Conservation (phyloP, 331 rosid species). For the Quercus lobata region DNA sequence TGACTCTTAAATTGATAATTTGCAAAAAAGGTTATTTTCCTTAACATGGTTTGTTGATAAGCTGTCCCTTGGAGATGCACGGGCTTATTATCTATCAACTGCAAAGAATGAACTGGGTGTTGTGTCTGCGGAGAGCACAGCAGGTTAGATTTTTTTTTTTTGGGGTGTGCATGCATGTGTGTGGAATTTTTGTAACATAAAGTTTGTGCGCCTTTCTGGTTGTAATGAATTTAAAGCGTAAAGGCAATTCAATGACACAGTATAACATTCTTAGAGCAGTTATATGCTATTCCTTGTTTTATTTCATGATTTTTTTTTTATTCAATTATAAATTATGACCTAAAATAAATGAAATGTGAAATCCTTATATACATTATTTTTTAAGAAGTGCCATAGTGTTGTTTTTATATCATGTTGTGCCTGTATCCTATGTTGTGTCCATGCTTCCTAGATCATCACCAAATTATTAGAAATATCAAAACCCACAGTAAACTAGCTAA, state of each 20-base stretch:
- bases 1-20: not conserved
- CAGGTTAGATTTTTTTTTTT: constrained; percentile 49
- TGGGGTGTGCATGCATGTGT: not conserved
- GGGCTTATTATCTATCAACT: constrained; percentile 84
- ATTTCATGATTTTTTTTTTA: too few species aligned
- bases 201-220: not conserved
- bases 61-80: constrained; percentile 94
- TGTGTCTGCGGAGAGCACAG: constrained; percentile 72
- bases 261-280: not conserved
- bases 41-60: constrained; percentile 19
- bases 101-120: constrained; percentile 94
- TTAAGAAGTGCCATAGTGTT: too few species aligned
- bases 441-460: too few species aligned
- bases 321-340: too few species aligned
- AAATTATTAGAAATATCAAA: too few species aligned
- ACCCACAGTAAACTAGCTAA: too few species aligned
- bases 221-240: not conserved
- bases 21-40: constrained; percentile 15
- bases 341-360: too few species aligned
- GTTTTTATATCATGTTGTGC: too few species aligned
- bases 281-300: too few species aligned
- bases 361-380: too few species aligned
- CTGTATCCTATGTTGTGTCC: too few species aligned
- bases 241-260: not conserved
- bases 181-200: not conserved